Evolutionary conservation across 208 protist genomes (phyloP).

Genomic region (Herpetomonas tarakana): DNA sequence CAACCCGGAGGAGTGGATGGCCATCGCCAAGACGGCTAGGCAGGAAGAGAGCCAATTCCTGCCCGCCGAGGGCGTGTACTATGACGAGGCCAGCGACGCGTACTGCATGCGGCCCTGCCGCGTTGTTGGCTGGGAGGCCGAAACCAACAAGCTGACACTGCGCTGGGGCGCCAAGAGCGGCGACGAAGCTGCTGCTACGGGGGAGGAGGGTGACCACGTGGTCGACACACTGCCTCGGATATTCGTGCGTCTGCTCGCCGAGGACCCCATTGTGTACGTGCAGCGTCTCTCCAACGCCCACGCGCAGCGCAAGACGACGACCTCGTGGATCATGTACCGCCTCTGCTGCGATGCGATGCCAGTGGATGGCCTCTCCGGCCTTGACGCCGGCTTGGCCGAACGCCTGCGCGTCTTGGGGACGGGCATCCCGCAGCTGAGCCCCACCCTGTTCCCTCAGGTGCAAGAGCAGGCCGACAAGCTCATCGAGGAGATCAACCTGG

Average conservation of each 20-base stretch:
- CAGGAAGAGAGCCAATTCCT: conserved; percentile 59
- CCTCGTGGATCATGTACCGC: conserved; percentile 88
- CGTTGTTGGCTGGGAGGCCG: conserved; percentile 76
- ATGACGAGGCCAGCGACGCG: conserved; percentile 18
- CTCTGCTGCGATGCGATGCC: conserved; percentile 93
- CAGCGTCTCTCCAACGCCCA: conserved; percentile 81
- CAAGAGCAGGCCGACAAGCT: conserved; percentile 66
- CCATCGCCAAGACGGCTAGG: conserved; percentile 54
- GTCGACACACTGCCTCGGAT: conserved; percentile 66
- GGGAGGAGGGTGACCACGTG: conserved; percentile 8
- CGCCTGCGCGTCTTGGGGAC: conserved; percentile 78
- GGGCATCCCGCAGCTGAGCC: conserved; percentile 80
- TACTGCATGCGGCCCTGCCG: conserved; percentile 79
- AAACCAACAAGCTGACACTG: conserved; percentile 64
- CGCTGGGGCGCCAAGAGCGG: conserved; percentile 51
- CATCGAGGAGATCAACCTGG: conserved; percentile 79
- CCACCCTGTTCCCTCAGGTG: conserved; percentile 69
- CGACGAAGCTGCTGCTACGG: background rate
- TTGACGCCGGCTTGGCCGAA: conserved; percentile 55
- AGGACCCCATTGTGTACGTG: conserved; percentile 89
- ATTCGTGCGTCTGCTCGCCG: conserved; percentile 83
- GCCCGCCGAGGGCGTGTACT: conserved; percentile 77
- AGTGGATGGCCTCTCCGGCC: conserved; percentile 58
- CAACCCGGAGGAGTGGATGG: conserved; percentile 91
- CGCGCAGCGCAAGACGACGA: conserved; percentile 80